Evolutionary conservation across 2,329 filamentous ascomycete genomes (phyloP), one percentile per base, ranked within the genome.

Genomic region (Cladorrhinum sp.): DNA sequence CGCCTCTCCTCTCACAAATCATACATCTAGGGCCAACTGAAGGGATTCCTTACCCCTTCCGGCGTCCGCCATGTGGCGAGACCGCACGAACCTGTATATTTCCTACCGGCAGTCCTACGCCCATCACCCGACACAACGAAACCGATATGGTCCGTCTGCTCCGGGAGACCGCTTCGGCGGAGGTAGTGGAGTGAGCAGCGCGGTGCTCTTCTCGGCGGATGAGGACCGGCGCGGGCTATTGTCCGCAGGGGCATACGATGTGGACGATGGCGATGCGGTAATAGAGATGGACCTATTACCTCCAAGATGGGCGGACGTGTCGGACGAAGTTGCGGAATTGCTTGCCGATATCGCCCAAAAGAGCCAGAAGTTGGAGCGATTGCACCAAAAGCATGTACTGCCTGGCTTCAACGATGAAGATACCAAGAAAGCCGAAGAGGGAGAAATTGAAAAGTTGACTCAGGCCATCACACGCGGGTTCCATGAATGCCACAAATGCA

Each of bases 91-190:
- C 75, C 90, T 99, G 92, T 97, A 86, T 76, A 95, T 99, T 75
- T 98, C 95, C 76, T 99, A 98, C 82, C 93, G 95, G 72, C 95
- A 99, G 80, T 98, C 93, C 71, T 98, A 97, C 78, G 87, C 92
- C 70, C 95, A 98, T 76, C 93, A 97, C 74, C 95, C 95, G 57
- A 85, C 87, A 63, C 93, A 96, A 78, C 92, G 92, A 77, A 86
- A 87, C 67, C 88, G 88, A 70, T 90, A 89, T 78, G 78, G 81
- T 16, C 65, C 65, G n/a, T 64, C 67, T 9, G 62, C 27, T 62
- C 75, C 74, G 68, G 69, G 70, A 50, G 70, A 72, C 59, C 73
- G 80, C 59, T 77, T 83, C 60, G 77, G 81, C 68, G 74, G 73
- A 63, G 69, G 79, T 59, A 76, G 83, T 45, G 64, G 60, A 13